phyloP scores from a whole-genome alignment of 345 rosid species.

The Excoecaria agallocha region DNA sequence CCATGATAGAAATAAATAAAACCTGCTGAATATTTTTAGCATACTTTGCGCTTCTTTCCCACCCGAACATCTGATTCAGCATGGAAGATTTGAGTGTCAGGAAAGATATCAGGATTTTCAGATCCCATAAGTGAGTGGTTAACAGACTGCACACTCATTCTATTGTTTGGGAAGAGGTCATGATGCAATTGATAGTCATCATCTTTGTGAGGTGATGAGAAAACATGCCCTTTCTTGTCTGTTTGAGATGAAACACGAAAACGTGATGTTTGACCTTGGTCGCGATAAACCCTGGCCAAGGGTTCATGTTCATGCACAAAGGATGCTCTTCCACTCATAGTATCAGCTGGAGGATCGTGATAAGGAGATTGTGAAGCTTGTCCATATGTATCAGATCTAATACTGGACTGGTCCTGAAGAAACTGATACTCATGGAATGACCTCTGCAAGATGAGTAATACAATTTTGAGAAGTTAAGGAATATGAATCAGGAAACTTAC shows the following conservation, averaged over 20 bases:
- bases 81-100: constrained; percentile 42
- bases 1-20: constrained; percentile 11
- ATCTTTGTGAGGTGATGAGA: constrained; percentile 53
- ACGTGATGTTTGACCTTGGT: constrained; percentile 54
- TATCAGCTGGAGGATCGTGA: constrained; percentile 50
- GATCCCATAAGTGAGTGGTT: constrained; percentile 34
- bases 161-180: constrained; percentile 44
- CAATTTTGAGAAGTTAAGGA: constrained; percentile 3
- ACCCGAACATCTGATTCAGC: constrained; percentile 34
- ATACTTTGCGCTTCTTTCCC: constrained; percentile 64
- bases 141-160: constrained; percentile 35
- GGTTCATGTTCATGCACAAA: constrained; percentile 61
- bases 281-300: constrained; percentile 46
- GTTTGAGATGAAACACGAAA: constrained; percentile 56
- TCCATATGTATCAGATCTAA: constrained; percentile 52
- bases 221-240: constrained; percentile 49
- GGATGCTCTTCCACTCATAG: constrained; percentile 48
- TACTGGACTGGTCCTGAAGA: constrained; percentile 54
- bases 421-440: constrained; percentile 63
- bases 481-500: constrained; percentile 2
- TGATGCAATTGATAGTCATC: constrained; percentile 47
- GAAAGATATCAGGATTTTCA: constrained; percentile 39
- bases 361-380: constrained; percentile 50
- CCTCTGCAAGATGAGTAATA: constrained; percentile 37
- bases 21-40: neutral